These are phyloP conservation scores for Ilyonectria destructans DNA, from an alignment of 2,329 filamentous ascomycete genomes.

Conservation along the genomic window DNA sequence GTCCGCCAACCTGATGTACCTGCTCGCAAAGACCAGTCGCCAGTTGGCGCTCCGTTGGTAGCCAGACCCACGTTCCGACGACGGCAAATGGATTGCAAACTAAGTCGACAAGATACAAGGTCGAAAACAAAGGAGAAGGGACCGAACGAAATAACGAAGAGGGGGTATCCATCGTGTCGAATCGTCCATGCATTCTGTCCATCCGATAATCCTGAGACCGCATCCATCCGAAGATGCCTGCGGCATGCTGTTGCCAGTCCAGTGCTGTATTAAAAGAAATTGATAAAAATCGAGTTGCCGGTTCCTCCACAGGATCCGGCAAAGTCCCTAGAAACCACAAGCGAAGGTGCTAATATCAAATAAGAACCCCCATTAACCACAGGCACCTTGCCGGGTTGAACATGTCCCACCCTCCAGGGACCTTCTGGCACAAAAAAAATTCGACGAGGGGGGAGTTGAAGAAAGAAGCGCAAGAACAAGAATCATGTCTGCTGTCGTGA, in stretches of 20 bases:
- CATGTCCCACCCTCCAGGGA: constrained; percentile 21
- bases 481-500: constrained; percentile 54
- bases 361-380: constrained; percentile 34
- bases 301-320: constrained; percentile 2
- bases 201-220: constrained; percentile 53
- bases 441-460: constrained; percentile 35
- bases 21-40: constrained; percentile 24
- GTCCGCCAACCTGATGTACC: constrained; percentile 28
- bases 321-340: constrained; percentile 30
- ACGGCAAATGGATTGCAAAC: constrained; percentile 40
- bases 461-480: constrained; percentile 40
- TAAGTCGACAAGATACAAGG: constrained; percentile 41
- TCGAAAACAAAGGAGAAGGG: constrained; percentile 40
- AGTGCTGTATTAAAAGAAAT: constrained; percentile 55
- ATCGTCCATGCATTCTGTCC: constrained; percentile 63
- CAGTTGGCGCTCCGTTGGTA: constrained; percentile 42
- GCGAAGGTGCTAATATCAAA: constrained; percentile 37
- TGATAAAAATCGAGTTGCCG: constrained; percentile 26
- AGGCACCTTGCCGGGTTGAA: constrained; percentile 24
- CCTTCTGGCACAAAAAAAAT: constrained; percentile 18
- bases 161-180: constrained; percentile 63
- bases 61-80: constrained; percentile 46
- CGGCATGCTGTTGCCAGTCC: constrained; percentile 59
- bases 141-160: constrained; percentile 48
- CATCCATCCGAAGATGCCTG: constrained; percentile 40